Base-by-base conservation (phyloP, 75 land plant species). In the Chamaecyparis obtusa region DNA sequence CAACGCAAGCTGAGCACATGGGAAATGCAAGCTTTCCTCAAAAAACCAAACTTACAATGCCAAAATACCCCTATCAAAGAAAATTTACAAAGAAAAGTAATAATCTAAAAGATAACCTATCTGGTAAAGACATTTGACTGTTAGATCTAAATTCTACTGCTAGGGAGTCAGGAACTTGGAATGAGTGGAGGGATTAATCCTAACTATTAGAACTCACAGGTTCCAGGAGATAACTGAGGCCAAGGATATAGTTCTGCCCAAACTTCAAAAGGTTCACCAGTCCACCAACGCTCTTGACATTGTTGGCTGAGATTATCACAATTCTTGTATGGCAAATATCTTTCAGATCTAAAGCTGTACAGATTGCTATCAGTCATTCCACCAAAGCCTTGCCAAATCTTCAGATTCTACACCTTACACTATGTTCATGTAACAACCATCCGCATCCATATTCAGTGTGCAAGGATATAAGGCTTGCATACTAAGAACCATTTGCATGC, bases 401-500 rank as follows among this genome's bases (percentile, higher is more conserved):
- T 56, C 49, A 54, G 85, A 17, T 27, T 21, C 24, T 21, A 56
- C 60, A 56, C 27, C 41, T 54, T 56, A 56, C 41, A 33, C 37
- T 74, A 72, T 72, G 36, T 56, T 35, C 55, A 35, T 84, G 85
- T 32, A 84, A 84, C 33, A 30, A 24, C 14, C 21, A 36, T 54
- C 51, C 41, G 35, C 64, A 54, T 2, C 41, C 64, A 84, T 35
- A 21, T 14, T 33, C 21, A 81, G 49, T 1, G 44, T 56, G 85
- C 85, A 84, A 84, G 85, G 37, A 51, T 32, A 83, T 41, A 2
- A 83, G 84, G 21, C 60, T 54, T 49, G 13, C 57, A 84, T 35
- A 19, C 85, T 84, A 84, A 35, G 57, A 84, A 55, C 85, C 85
- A 84, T 84, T 84, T 56, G 85, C 6, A 27, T 84, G 85, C 64